Percentiles rank a stretch among this genome's conserved stretches.
phyloP scores from a whole-genome alignment of 768 basidiomycete species.

The Tricholoma hemisulphureum region DNA sequence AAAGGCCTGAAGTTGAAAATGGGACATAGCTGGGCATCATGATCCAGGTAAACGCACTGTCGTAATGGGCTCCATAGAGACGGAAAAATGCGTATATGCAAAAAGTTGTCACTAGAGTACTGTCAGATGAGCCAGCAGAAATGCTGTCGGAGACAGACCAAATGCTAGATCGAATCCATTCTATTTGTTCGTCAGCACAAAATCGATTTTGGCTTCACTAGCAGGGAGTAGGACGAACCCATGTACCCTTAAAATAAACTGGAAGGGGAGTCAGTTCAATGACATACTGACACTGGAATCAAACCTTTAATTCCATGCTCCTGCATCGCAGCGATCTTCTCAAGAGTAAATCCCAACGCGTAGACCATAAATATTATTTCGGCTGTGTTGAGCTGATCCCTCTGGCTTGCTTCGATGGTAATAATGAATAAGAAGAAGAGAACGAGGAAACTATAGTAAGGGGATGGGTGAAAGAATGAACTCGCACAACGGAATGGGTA shows the following conservation, averaged over 20 bases:
- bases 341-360: constrained; percentile 80
- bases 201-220: not conserved
- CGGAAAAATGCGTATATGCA: constrained; percentile 74
- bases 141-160: constrained; percentile 41
- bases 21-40: not conserved
- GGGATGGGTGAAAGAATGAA: not conserved
- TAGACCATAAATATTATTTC: constrained; percentile 81
- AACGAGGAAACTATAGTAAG: constrained; percentile 62
- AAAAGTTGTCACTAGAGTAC: constrained; percentile 66
- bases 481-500: not conserved
- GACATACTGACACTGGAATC: not conserved
- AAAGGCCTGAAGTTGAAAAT: constrained; percentile 40
- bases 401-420: constrained; percentile 72
- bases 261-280: constrained; percentile 3
- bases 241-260: constrained; percentile 86
- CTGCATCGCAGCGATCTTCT: constrained; percentile 93
- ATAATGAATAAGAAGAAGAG: constrained; percentile 78
- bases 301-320: constrained; percentile 90
- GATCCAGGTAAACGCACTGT: constrained; percentile 42
- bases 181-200: constrained; percentile 33
- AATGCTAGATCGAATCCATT: constrained; percentile 95
- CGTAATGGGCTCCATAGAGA: constrained; percentile 70
- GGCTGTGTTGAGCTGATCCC: constrained; percentile 56
- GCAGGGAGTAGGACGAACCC: constrained; percentile 50
- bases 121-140: not conserved